These are phyloP conservation scores for Apium graveolens DNA, from an alignment of 129 eudicot species.

Conservation along the genomic window DNA sequence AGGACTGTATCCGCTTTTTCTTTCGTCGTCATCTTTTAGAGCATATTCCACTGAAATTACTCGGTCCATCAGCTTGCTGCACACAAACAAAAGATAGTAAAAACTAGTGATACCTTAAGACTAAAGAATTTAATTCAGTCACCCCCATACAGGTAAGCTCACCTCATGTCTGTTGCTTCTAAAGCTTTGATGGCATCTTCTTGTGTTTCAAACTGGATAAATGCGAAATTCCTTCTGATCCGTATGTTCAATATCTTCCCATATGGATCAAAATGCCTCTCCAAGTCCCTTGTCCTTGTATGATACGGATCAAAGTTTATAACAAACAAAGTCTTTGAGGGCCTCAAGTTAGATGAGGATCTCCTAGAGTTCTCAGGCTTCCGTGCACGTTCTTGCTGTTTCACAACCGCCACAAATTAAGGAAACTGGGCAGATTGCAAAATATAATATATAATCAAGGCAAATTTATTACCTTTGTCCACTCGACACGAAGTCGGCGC, in stretches of 20 bases:
- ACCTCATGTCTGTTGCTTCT: constrained; percentile 80
- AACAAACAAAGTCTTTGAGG: constrained; percentile 89
- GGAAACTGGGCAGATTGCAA: constrained; percentile 3
- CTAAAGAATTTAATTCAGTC: neutral
- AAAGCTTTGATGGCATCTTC: constrained; percentile 91
- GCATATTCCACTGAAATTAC: constrained; percentile 85
- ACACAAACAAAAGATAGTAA: neutral
- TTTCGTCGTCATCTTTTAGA: constrained; percentile 69
- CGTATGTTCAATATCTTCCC: constrained; percentile 78
- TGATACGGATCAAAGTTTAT: constrained; percentile 80
- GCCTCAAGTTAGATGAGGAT: constrained; percentile 47
- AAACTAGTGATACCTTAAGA: neutral
- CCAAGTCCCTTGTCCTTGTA: constrained; percentile 76
- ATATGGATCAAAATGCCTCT: constrained; percentile 83
- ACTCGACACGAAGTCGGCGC: constrained; percentile 94
- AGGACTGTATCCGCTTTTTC: constrained; percentile 53
- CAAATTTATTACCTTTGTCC: constrained; percentile 67
- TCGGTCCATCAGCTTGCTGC: constrained; percentile 77
- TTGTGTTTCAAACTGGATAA: constrained; percentile 67
- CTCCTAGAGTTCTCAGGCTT: constrained; percentile 52
- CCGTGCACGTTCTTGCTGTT: constrained; percentile 77
- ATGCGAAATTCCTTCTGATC: constrained; percentile 84
- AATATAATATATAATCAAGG: neutral
- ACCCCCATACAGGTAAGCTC: neutral
- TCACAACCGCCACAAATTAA: constrained; percentile 4